These are phyloP conservation scores for Pseudotsuga menziesii DNA, from an alignment of 75 land plant species.

Conservation along the genomic window DNA sequence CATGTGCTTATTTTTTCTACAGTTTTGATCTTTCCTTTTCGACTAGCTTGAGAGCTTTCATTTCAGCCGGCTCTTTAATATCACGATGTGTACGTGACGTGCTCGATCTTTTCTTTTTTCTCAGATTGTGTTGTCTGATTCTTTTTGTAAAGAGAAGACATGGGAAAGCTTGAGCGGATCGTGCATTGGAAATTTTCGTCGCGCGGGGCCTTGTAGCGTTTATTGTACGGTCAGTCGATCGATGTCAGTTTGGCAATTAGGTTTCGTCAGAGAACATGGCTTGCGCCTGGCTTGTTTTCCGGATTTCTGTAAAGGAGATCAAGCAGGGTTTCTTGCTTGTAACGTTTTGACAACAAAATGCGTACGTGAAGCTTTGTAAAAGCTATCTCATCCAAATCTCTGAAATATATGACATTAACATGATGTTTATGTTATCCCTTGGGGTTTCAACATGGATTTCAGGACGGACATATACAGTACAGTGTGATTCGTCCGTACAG, in stretches of 20 bases:
- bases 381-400: background rate
- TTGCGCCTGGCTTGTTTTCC: no score
- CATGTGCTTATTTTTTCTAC: background rate
- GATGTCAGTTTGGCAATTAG: background rate
- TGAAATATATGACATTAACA: background rate
- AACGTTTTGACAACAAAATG: background rate
- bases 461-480: background rate
- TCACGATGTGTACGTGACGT: background rate
- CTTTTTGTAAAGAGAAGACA: background rate
- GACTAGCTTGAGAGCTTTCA: background rate
- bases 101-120: background rate
- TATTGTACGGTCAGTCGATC: background rate
- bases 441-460: background rate
- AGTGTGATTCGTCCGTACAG: background rate
- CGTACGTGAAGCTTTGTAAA: background rate
- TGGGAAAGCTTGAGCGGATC: background rate
- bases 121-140: conserved; percentile 1
- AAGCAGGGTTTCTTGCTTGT: background rate
- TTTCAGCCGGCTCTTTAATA: background rate
- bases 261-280: background rate
- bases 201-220: background rate
- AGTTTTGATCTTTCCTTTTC: background rate
- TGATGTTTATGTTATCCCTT: background rate
- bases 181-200: background rate
- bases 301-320: background rate